These are phyloP conservation scores for Sechiopsis laciniata DNA, from an alignment of 306 rosid species.

Conservation along the genomic window DNA sequence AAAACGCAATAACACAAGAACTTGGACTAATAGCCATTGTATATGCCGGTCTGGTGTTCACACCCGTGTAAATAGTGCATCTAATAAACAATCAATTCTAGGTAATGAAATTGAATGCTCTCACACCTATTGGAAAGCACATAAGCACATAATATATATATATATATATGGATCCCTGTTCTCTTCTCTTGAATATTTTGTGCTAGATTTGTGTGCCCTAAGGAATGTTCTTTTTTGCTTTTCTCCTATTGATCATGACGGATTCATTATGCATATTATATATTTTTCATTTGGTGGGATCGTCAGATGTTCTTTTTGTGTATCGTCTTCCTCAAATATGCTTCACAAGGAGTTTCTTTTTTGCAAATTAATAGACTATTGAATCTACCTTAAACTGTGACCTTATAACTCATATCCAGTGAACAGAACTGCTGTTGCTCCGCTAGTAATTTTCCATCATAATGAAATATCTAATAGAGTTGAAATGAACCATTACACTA, in stretches of 20 bases:
- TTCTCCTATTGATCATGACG: background rate
- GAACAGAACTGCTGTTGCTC: background rate
- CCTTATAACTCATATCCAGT: background rate
- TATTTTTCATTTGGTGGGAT: background rate
- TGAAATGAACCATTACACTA: background rate
- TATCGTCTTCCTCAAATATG: background rate
- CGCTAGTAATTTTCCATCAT: background rate
- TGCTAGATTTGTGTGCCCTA: background rate
- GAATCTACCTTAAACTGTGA: background rate
- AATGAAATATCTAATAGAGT: background rate
- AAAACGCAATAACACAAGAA: background rate
- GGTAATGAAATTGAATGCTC: background rate
- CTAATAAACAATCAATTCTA: background rate
- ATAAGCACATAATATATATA: background rate
- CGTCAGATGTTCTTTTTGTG: background rate
- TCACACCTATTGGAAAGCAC: no score
- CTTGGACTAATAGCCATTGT: background rate
- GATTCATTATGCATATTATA: background rate
- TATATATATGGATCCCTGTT: background rate
- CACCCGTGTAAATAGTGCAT: background rate
- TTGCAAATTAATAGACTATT: background rate
- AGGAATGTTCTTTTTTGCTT: conserved; percentile 4
- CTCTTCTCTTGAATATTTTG: no score
- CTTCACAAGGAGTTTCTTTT: background rate
- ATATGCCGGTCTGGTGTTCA: background rate